Conservation (phyloP, 1,284 basidiomycete genomes). For the Mrakiaceae sp. region DNA sequence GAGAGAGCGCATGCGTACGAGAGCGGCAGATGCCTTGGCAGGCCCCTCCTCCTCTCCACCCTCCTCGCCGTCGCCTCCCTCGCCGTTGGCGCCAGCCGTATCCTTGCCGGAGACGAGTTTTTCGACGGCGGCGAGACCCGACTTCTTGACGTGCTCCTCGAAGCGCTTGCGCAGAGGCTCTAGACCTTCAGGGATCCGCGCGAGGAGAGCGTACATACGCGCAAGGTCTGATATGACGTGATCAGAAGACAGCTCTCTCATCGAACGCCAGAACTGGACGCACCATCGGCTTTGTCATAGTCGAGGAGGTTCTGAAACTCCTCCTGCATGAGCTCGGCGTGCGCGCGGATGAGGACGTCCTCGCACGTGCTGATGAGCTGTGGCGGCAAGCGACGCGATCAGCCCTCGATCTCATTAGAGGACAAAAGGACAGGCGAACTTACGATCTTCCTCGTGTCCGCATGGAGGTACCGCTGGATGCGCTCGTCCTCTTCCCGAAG, state of each 20-base stretch:
- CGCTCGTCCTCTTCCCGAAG: slow-evolving; percentile 90
- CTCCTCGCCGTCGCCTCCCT: slow-evolving; percentile 46
- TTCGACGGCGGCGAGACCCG: slow-evolving; percentile 71
- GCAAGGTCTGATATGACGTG: slow-evolving; percentile 51
- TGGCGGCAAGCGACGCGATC: neutral
- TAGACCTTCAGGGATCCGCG: slow-evolving; percentile 78
- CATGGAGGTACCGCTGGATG: slow-evolving; percentile 88
- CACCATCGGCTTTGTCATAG: slow-evolving; percentile 71
- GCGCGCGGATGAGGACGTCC: slow-evolving; percentile 79
- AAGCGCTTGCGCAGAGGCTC: slow-evolving; percentile 88
- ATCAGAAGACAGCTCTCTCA: neutral
- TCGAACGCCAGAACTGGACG: slow-evolving; percentile 12
- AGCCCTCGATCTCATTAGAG: neutral
- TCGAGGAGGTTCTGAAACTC: slow-evolving; percentile 89
- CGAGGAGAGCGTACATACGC: slow-evolving; percentile 87
- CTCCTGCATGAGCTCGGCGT: slow-evolving; percentile 80
- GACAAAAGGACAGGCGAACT: slow-evolving; percentile 18
- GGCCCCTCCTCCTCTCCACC: slow-evolving; percentile 38
- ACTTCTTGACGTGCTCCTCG: slow-evolving; percentile 86
- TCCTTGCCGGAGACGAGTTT: slow-evolving; percentile 46
- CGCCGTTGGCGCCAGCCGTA: slow-evolving; percentile 1
- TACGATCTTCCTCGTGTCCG: slow-evolving; percentile 64
- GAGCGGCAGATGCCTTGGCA: slow-evolving; percentile 46
- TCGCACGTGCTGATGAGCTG: slow-evolving; percentile 81
- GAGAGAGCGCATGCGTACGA: neutral